These are phyloP conservation scores for Diutina neorugosa DNA, from an alignment of 1,139 yeast species.

Conservation along the genomic window DNA sequence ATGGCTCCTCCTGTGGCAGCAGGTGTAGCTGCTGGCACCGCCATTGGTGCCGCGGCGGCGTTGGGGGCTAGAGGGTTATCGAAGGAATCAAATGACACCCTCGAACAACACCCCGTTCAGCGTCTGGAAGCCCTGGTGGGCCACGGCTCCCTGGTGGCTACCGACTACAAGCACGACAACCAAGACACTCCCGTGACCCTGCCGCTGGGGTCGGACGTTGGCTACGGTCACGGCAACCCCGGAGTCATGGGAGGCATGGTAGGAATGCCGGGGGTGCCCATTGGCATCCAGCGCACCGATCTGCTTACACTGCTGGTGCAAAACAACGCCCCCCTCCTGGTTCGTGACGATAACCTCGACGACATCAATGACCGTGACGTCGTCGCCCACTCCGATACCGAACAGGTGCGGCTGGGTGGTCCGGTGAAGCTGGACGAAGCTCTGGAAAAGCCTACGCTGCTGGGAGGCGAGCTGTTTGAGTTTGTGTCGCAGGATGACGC, in stretches of 20 bases:
- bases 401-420: neutral
- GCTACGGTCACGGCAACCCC: constrained; percentile 29
- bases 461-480: constrained; percentile 41
- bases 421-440: neutral
- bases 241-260: constrained; percentile 31
- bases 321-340: constrained; percentile 84
- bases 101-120: neutral
- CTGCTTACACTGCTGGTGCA: constrained; percentile 85
- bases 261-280: constrained; percentile 36
- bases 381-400: constrained; percentile 18
- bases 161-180: constrained; percentile 18
- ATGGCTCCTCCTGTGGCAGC: neutral
- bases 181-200: constrained; percentile 46
- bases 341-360: constrained; percentile 57
- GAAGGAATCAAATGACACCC: neutral
- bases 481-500: constrained; percentile 40
- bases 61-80: neutral
- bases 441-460: constrained; percentile 7
- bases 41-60: neutral
- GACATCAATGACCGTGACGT: constrained; percentile 54
- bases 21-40: neutral
- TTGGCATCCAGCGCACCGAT: constrained; percentile 47
- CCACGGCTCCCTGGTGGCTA: constrained; percentile 11
- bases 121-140: neutral
- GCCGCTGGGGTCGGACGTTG: constrained; percentile 42